Evolutionary conservation across 1,284 basidiomycete genomes (phyloP).

Genomic region (Papiliotrema flavescens): DNA sequence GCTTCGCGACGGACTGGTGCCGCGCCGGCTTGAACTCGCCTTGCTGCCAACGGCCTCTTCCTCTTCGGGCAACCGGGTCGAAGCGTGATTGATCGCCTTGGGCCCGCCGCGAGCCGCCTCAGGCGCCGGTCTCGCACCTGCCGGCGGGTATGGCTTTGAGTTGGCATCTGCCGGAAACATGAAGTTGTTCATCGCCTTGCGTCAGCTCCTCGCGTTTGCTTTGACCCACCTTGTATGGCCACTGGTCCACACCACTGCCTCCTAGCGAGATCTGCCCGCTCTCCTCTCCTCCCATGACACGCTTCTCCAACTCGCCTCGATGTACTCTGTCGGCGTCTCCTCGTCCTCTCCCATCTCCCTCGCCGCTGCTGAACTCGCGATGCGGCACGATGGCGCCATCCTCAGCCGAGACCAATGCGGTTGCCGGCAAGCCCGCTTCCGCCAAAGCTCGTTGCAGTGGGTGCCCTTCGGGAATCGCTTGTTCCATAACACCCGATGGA

Average conservation of each 20-base stretch:
- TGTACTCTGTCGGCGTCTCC: conserved; percentile 28
- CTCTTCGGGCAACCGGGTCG: conserved; percentile 73
- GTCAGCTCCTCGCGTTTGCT: conserved; percentile 4
- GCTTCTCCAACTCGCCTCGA: conserved; percentile 33
- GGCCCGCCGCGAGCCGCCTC: conserved; percentile 54
- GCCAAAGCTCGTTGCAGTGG: conserved; percentile 42
- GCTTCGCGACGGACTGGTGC: conserved; percentile 81
- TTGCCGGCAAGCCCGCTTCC: conserved; percentile 46
- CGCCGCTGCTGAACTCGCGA: conserved; percentile 33
- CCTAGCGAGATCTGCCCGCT: conserved; percentile 56
- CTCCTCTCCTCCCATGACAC: conserved; percentile 63
- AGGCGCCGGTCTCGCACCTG: conserved; percentile 28
- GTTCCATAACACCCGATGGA: conserved; percentile 14
- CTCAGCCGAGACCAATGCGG: conserved; percentile 36
- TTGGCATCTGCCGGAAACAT: conserved; percentile 92
- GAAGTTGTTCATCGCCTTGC: conserved; percentile 77
- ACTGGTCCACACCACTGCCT: conserved; percentile 61
- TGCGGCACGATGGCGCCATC: conserved; percentile 44
- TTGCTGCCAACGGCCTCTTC: conserved; percentile 42
- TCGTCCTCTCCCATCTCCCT: conserved; percentile 30
- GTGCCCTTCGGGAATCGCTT: conserved; percentile 32
- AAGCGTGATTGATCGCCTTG: conserved; percentile 67
- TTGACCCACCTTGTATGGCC: conserved; percentile 74
- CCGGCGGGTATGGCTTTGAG: conserved; percentile 62
- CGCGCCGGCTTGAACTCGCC: conserved; percentile 52